These are phyloP conservation scores for Paramecium octaurelia DNA, from an alignment of 73 alveolate genomes.

Conservation along the genomic window DNA sequence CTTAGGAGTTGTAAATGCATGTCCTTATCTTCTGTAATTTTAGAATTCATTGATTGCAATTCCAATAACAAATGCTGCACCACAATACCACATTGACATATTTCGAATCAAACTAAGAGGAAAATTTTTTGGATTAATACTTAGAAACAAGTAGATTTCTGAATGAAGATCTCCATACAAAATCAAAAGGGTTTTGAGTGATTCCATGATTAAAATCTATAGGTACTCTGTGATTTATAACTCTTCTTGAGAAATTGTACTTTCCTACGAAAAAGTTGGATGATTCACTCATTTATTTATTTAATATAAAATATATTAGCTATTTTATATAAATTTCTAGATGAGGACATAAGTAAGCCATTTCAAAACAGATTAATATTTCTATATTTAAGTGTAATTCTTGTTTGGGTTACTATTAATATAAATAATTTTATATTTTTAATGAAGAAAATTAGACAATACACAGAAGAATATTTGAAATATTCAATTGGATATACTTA, in stretches of 20 bases:
- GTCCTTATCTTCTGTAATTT: neutral
- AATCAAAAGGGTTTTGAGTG: slow-evolving; percentile 1
- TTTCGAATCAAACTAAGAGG: neutral
- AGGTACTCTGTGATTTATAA: slow-evolving; percentile 52
- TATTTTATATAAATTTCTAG: neutral
- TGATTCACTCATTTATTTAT: slow-evolving; percentile 15
- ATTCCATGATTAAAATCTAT: slow-evolving; percentile 48
- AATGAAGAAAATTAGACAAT: neutral
- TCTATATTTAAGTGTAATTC: neutral
- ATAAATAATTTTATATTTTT: neutral
- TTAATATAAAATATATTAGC: neutral
- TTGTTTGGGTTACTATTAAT: neutral
- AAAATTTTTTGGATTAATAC: neutral
- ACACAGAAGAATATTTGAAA: neutral
- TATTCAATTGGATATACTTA: slow-evolving; percentile 16
- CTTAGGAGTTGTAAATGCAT: neutral
- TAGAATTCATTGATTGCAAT: neutral
- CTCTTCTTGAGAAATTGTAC: slow-evolving; percentile 63
- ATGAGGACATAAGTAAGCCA: neutral
- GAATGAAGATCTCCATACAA: neutral
- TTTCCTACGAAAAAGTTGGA: slow-evolving; percentile 50
- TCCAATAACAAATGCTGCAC: slow-evolving; percentile 5
- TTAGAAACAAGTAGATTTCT: neutral
- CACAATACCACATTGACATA: slow-evolving; percentile 42
- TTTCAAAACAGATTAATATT: neutral